Evolutionary conservation across 768 basidiomycete species (phyloP).

Genomic region (Boletus pseudopeckii): DNA sequence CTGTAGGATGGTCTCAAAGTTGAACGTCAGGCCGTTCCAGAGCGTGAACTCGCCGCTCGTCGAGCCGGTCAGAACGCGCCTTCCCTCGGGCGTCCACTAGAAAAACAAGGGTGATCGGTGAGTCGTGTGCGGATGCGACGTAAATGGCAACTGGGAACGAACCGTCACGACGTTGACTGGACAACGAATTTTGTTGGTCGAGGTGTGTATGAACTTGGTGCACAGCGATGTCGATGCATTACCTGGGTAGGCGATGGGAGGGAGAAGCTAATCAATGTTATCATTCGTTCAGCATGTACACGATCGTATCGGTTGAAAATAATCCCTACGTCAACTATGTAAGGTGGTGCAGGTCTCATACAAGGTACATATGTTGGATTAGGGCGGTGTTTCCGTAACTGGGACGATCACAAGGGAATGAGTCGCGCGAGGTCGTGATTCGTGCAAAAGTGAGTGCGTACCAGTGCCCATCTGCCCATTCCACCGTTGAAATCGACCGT

Average conservation of each 20-base stretch:
- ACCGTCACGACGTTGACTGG: constrained; percentile 95
- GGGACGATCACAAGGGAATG: background rate
- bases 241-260: constrained; percentile 86
- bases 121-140: background rate
- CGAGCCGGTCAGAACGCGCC: constrained; percentile 90
- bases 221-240: constrained; percentile 93
- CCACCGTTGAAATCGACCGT: constrained; percentile 95
- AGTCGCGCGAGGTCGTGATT: background rate
- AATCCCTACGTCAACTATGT: constrained; percentile 77
- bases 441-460: constrained; percentile 36
- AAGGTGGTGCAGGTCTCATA: constrained; percentile 82
- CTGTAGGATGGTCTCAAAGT: constrained; percentile 99
- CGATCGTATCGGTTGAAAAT: constrained; percentile 11
- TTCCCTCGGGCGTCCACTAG: constrained; percentile 97
- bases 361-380: constrained; percentile 72
- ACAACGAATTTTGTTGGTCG: constrained; percentile 97
- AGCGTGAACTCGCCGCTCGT: constrained; percentile 97
- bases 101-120: constrained; percentile 1
- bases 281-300: constrained; percentile 27
- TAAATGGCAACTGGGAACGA: constrained; percentile 32
- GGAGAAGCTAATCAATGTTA: constrained; percentile 65
- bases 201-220: constrained; percentile 96
- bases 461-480: constrained; percentile 81
- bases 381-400: constrained; percentile 78
- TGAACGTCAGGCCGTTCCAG: constrained; percentile 99